phyloP scores from a whole-genome alignment of 768 basidiomycete species.

The Russula lepida region DNA sequence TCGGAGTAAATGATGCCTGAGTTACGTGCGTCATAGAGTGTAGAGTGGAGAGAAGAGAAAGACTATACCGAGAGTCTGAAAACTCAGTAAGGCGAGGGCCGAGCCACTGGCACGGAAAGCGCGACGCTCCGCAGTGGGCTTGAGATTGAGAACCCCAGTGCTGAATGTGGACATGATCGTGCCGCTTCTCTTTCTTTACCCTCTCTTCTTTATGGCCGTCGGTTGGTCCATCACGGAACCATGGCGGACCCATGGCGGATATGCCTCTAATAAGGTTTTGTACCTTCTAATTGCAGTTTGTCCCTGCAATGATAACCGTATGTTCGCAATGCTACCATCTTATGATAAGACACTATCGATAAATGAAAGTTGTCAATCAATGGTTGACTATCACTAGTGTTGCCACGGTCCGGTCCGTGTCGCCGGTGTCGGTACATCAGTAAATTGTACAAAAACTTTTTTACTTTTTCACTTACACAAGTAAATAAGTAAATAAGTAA shows the following conservation, averaged over 20 bases:
- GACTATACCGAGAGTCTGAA: conserved; percentile 28
- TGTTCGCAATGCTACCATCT: no score
- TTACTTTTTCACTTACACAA: no score
- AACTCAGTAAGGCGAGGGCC: conserved; percentile 25
- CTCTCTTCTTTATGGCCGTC: neutral
- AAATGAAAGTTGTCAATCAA: no score
- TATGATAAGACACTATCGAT: no score
- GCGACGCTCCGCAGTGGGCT: neutral
- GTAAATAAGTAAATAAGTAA: no score
- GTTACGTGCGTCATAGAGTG: neutral
- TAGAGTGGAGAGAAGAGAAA: neutral
- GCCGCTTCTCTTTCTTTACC: neutral
- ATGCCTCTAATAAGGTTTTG: conserved; percentile 8
- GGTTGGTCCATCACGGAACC: no score
- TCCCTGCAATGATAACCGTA: no score
- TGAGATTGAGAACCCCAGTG: neutral
- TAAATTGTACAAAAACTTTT: no score
- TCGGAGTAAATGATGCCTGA: conserved; percentile 37
- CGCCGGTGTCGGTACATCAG: no score
- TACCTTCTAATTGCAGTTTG: no score
- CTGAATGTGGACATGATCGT: neutral
- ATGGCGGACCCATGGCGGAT: conserved; percentile 10
- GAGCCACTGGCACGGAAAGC: conserved; percentile 10
- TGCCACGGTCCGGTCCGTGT: no score
- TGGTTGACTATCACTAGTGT: no score